Percentiles rank a stretch among this genome's conserved stretches.
These are phyloP conservation scores for Diospyros lotus DNA, from an alignment of 148 eudicot species.

Conservation along the genomic window DNA sequence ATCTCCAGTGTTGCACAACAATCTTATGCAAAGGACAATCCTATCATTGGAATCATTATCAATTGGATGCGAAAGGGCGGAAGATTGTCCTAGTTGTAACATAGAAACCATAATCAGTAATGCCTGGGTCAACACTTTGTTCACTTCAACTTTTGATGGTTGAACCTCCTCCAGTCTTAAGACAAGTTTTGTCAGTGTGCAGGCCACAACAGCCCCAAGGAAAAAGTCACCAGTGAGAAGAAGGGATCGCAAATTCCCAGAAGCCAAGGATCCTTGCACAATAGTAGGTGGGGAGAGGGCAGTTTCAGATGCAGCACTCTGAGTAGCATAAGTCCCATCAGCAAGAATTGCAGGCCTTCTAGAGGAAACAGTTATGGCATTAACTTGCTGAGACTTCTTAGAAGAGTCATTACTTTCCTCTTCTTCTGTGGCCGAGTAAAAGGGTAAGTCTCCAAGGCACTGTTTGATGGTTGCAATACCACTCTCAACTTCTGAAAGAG, in stretches of 20 bases:
- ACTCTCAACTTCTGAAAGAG: constrained; percentile 80
- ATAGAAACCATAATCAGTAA: constrained; percentile 63
- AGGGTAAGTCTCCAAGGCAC: constrained; percentile 80
- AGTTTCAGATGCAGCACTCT: constrained; percentile 84
- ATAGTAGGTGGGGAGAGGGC: constrained; percentile 61
- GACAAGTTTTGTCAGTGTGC: constrained; percentile 65
- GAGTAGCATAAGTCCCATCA: constrained; percentile 88
- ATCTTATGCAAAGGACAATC: constrained; percentile 64
- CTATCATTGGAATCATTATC: constrained; percentile 77
- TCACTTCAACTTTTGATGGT: constrained; percentile 68
- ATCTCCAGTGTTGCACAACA: constrained; percentile 59
- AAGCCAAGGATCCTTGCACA: constrained; percentile 57
- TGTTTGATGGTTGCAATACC: constrained; percentile 72
- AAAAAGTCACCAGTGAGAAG: constrained; percentile 77
- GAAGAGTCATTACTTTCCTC: constrained; percentile 62
- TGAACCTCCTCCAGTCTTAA: constrained; percentile 84
- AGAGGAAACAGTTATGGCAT: constrained; percentile 58
- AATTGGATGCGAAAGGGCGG: constrained; percentile 74
- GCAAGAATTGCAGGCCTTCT: constrained; percentile 82
- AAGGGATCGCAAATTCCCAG: constrained; percentile 69
- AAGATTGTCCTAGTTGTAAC: constrained; percentile 79
- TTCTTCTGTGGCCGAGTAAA: constrained; percentile 59
- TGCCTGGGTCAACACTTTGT: constrained; percentile 52
- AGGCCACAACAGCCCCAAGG: constrained; percentile 76
- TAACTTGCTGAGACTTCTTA: constrained; percentile 50